These are phyloP conservation scores for Tuber microsphaerosporum DNA, from an alignment of 495 filamentous ascomycete species.

Conservation along the genomic window DNA sequence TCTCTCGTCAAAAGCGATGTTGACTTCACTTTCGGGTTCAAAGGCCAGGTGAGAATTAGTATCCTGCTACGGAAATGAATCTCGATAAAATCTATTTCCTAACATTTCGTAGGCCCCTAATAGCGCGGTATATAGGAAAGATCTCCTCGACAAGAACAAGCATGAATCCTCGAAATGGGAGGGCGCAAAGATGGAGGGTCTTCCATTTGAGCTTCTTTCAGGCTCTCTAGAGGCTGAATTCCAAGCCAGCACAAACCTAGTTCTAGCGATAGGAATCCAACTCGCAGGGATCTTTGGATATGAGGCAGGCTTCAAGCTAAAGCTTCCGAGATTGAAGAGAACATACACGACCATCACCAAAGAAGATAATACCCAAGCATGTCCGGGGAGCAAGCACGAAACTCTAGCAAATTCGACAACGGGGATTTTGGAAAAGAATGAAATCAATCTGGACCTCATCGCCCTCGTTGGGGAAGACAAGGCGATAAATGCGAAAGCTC, in stretches of 20 bases:
- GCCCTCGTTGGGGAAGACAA: conserved; percentile 5
- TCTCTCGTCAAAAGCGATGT: conserved; percentile 6
- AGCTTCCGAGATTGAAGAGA: conserved; percentile 4
- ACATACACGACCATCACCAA: conserved; percentile 10
- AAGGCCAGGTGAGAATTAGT: conserved; percentile 7
- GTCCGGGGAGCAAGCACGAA: conserved; percentile 7
- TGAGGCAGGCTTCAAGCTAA: conserved; percentile 14
- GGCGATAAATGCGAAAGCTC: neutral
- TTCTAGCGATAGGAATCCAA: conserved; percentile 11
- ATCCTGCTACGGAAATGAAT: neutral
- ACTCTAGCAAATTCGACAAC: conserved; percentile 10
- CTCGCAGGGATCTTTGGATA: neutral
- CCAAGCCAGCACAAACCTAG: conserved; percentile 8
- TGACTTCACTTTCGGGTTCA: conserved; percentile 15
- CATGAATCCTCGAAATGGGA: conserved; percentile 10
- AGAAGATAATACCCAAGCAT: conserved; percentile 6
- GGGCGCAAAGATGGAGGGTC: conserved; percentile 5
- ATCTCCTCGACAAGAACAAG: conserved; percentile 13
- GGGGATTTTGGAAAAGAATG: conserved; percentile 1
- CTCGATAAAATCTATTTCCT: neutral
- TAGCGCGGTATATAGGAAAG: conserved; percentile 12
- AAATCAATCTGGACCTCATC: conserved; percentile 12
- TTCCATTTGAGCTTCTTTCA: conserved; percentile 10
- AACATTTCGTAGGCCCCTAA: conserved; percentile 10
- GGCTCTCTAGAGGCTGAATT: conserved; percentile 10